Evolutionary conservation across 805 yeast species (phyloP).

Genomic region (Yarrowia divulgata): DNA sequence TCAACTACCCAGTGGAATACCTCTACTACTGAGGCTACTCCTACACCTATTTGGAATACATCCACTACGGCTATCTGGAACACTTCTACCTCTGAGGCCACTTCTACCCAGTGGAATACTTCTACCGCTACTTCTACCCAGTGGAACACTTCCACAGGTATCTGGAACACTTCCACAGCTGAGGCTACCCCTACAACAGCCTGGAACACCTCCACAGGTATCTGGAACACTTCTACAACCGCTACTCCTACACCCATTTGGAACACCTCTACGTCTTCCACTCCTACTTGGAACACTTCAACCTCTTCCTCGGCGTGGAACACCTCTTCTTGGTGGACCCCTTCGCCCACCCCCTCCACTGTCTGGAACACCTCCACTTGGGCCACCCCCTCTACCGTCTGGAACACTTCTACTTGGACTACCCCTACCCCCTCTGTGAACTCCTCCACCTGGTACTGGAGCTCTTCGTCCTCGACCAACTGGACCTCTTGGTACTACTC

Average conservation of each 20-base stretch:
- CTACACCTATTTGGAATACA: background rate
- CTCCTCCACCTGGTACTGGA: background rate
- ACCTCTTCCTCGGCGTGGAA: background rate
- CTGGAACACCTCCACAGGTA: constrained; percentile 1
- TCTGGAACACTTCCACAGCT: constrained; percentile 10
- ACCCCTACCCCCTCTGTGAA: constrained; percentile 6
- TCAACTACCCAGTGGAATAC: background rate
- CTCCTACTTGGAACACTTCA: background rate
- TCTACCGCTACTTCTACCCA: background rate
- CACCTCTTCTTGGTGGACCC: background rate
- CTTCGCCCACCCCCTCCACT: background rate
- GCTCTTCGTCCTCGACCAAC: background rate
- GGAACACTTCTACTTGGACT: constrained; percentile 4
- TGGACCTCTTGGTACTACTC: constrained; percentile 16
- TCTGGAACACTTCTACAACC: background rate
- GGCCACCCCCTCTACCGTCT: background rate
- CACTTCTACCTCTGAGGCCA: no score
- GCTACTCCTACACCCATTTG: background rate
- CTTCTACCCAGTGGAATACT: background rate
- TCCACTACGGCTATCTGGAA: background rate
- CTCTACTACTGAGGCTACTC: background rate
- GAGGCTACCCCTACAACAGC: no score
- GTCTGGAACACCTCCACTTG: background rate
- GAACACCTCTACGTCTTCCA: constrained; percentile 1
- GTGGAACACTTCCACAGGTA: constrained; percentile 2